A percentile compares a stretch with the other conserved stretches of the same genome.
Conservation (phyloP, 2,329 filamentous ascomycete genomes). For the Xylariales sp. region DNA sequence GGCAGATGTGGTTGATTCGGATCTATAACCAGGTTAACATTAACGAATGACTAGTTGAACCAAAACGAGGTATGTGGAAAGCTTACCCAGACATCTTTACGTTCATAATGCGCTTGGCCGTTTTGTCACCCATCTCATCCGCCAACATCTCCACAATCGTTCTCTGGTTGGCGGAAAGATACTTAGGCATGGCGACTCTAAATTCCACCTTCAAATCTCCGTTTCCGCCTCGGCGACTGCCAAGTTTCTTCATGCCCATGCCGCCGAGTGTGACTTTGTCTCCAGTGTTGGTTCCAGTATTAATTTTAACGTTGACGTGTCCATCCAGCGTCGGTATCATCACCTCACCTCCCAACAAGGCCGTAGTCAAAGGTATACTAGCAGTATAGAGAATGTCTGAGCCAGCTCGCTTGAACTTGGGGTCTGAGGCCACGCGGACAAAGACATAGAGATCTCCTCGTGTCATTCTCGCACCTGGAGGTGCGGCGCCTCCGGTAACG, state of each 20-base stretch:
- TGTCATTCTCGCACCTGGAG: slow-evolving; percentile 59
- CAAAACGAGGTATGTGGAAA: neutral
- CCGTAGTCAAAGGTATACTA: slow-evolving; percentile 86
- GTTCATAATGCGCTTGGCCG: slow-evolving; percentile 89
- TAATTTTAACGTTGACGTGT: slow-evolving; percentile 84
- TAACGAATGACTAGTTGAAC: neutral
- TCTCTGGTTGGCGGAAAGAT: slow-evolving; percentile 83
- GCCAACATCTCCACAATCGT: slow-evolving; percentile 94
- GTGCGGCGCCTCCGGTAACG: slow-evolving; percentile 64
- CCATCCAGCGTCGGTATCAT: slow-evolving; percentile 86
- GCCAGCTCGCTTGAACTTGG: slow-evolving; percentile 82
- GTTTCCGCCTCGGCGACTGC: slow-evolving; percentile 58
- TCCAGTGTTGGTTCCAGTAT: slow-evolving; percentile 86
- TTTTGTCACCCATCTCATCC: slow-evolving; percentile 92
- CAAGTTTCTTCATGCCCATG: slow-evolving; percentile 90
- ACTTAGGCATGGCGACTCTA: slow-evolving; percentile 93
- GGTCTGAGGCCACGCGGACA: slow-evolving; percentile 82
- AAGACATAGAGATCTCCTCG: slow-evolving; percentile 89
- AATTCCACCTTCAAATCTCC: slow-evolving; percentile 94
- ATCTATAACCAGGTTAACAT: slow-evolving; percentile 8
- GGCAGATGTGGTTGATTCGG: slow-evolving; percentile 11
- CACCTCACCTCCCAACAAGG: slow-evolving; percentile 85
- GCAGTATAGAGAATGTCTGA: slow-evolving; percentile 93
- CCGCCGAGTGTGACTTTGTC: slow-evolving; percentile 85
- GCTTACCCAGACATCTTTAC: slow-evolving; percentile 53